phyloP scores from a whole-genome alignment of 768 basidiomycete genomes.

The Tubosaeta sp. region DNA sequence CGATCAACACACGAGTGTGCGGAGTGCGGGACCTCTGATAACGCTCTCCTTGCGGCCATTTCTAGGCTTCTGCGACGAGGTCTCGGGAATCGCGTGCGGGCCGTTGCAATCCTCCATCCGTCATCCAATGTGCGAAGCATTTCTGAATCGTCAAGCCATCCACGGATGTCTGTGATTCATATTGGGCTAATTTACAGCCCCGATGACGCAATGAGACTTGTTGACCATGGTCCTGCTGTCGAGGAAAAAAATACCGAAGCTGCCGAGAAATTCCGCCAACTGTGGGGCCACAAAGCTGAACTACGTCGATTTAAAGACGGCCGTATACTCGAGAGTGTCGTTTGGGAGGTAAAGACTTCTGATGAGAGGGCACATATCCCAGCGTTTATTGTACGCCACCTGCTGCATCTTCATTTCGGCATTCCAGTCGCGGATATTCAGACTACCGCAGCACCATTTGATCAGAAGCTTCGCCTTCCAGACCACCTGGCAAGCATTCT shows the following conservation, averaged over 20 bases:
- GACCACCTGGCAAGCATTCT: conserved; percentile 43
- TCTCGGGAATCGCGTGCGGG: conserved; percentile 68
- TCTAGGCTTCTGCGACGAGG: conserved; percentile 53
- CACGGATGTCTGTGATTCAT: conserved; percentile 46
- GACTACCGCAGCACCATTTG: conserved; percentile 58
- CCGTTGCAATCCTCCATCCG: conserved; percentile 57
- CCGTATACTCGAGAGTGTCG: conserved; percentile 87
- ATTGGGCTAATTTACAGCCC: conserved; percentile 77
- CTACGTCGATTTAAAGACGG: conserved; percentile 95
- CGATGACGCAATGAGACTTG: conserved; percentile 71
- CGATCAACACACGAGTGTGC: conserved; percentile 37
- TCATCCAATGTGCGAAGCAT: conserved; percentile 42
- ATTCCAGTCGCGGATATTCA: conserved; percentile 48
- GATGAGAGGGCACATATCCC: conserved; percentile 84
- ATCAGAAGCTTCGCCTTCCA: conserved; percentile 55
- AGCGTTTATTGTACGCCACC: conserved; percentile 63
- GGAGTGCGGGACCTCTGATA: conserved; percentile 59
- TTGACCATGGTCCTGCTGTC: conserved; percentile 88
- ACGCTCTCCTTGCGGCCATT: conserved; percentile 52
- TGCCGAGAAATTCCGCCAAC: conserved; percentile 61
- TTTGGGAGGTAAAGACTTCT: conserved; percentile 83
- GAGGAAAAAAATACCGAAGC: conserved; percentile 51
- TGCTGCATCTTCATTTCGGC: conserved; percentile 76
- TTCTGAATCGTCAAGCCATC: conserved; percentile 53
- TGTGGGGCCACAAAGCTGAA: conserved; percentile 94